phyloP scores from a whole-genome alignment of 2,329 filamentous ascomycete genomes.

The Talaromyces sp. region DNA sequence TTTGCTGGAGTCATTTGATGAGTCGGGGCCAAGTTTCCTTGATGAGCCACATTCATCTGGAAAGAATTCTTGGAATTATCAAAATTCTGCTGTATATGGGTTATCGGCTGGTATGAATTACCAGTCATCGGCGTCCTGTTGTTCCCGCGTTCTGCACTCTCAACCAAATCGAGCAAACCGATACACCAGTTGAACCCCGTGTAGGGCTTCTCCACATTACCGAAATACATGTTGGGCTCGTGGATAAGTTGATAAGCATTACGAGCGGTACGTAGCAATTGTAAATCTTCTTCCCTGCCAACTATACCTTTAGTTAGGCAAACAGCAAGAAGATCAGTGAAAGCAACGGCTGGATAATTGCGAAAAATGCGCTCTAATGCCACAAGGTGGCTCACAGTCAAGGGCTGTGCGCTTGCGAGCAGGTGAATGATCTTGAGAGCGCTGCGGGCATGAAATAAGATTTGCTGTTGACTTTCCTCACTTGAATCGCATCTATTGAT shows the following conservation, averaged over 20 bases:
- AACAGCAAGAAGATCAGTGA: slow-evolving; percentile 1
- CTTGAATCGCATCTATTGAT: background rate
- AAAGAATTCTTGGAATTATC: background rate
- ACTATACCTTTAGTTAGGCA: background rate
- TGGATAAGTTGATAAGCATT: slow-evolving; percentile 1
- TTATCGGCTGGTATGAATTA: background rate
- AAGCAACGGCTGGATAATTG: slow-evolving; percentile 8
- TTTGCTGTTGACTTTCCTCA: slow-evolving; percentile 3
- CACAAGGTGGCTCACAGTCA: slow-evolving; percentile 1
- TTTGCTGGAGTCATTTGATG: background rate
- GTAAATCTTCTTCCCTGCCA: background rate
- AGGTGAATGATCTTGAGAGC: background rate
- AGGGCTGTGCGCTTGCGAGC: background rate
- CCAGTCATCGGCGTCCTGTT: background rate
- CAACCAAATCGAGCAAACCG: background rate
- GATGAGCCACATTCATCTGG: background rate
- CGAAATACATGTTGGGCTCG: slow-evolving; percentile 3
- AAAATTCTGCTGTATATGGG: background rate
- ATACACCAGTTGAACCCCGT: background rate
- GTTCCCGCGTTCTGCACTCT: background rate
- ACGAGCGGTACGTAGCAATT: background rate
- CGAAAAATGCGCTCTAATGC: slow-evolving; percentile 4
- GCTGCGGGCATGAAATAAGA: slow-evolving; percentile 6
- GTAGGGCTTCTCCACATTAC: background rate
- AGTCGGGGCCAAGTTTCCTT: background rate